These are phyloP conservation scores for Fomitopsis pinicola DNA, from an alignment of 1,284 basidiomycete genomes.

Conservation along the genomic window DNA sequence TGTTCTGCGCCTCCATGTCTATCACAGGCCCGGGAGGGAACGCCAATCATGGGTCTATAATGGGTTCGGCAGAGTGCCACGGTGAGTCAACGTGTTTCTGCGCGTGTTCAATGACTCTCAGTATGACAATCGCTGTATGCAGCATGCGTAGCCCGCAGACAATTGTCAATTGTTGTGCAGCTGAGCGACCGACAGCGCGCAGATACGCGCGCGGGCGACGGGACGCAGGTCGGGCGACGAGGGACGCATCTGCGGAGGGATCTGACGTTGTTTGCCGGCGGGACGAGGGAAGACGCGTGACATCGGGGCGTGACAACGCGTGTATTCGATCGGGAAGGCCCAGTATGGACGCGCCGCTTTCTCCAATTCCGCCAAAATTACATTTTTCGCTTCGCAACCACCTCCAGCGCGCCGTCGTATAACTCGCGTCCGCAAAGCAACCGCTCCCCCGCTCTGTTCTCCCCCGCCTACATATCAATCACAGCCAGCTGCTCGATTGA, in stretches of 20 bases:
- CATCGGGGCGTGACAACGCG: background rate
- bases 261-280: background rate
- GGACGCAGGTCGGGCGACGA: background rate
- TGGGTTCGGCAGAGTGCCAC: background rate
- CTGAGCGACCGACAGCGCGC: background rate
- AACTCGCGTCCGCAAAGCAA: conserved; percentile 4
- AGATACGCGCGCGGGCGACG: background rate
- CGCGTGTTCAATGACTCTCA: background rate
- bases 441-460: background rate
- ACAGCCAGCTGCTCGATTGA: background rate
- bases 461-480: background rate
- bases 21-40: background rate
- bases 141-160: background rate
- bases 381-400: background rate
- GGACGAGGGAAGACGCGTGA: background rate
- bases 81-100: conserved; percentile 3
- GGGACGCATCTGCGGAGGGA: background rate
- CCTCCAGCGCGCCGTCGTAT: background rate
- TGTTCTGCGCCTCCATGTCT: background rate
- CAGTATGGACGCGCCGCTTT: background rate
- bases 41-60: background rate
- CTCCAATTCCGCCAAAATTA: background rate
- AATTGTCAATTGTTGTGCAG: background rate
- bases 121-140: background rate
- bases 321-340: background rate